Conservation (phyloP, 768 basidiomycete species). For the Suillus subluteus region DNA sequence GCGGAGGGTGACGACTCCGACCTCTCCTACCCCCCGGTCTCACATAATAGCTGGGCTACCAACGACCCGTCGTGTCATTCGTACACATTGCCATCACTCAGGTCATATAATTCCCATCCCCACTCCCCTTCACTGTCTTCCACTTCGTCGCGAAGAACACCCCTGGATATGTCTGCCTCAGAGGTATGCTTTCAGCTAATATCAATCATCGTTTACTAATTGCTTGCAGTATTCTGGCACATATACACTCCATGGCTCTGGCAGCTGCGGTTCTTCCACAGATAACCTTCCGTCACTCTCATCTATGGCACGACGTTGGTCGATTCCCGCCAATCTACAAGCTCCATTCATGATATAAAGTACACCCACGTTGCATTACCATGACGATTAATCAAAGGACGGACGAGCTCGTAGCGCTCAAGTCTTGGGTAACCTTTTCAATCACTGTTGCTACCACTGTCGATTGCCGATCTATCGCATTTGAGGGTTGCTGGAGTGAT, state of each 20-base stretch:
- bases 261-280: constrained; percentile 34
- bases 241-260: constrained; percentile 29
- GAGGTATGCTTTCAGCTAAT: constrained; percentile 25
- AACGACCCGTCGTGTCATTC: constrained; percentile 28
- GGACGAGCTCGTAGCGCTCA: neutral
- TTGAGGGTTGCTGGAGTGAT: neutral
- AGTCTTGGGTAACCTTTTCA: neutral
- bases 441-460: neutral
- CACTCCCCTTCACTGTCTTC: constrained; percentile 34
- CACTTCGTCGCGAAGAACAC: constrained; percentile 28
- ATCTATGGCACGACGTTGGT: constrained; percentile 41
- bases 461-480: constrained; percentile 10
- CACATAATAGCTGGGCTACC: constrained; percentile 33
- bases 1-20: constrained; percentile 23
- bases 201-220: neutral
- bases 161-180: constrained; percentile 28
- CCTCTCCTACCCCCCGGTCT: constrained; percentile 23
- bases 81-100: constrained; percentile 33
- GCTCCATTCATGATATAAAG: constrained; percentile 40
- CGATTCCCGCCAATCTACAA: constrained; percentile 35
- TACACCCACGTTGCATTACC: constrained; percentile 12
- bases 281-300: constrained; percentile 40
- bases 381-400: neutral
- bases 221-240: constrained; percentile 23
- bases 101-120: constrained; percentile 29